Base-by-base conservation (phyloP, 2,329 filamentous ascomycete genomes). In the Tolypocladium paradoxum region DNA sequence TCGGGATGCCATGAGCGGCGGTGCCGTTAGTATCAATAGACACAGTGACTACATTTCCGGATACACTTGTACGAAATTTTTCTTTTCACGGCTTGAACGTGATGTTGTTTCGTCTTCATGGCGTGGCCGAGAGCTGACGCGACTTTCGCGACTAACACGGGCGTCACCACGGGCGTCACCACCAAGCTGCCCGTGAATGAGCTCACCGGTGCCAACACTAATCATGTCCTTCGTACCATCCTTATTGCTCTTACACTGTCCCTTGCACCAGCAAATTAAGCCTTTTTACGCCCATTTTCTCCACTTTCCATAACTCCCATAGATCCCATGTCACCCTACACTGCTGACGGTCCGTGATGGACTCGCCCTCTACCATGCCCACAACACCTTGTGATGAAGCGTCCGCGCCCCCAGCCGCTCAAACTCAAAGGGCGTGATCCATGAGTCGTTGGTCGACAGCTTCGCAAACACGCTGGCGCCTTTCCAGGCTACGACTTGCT, bases 401-500 rank as follows among this genome's bases (percentile, higher is more conserved):
- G 92, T 79, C 64, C 93, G 81, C 55, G 83, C 79, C 3, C 91
- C 92, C 52, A 96, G 68, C 55, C 89, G 81, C 72, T 96, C 90
- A 70, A 92, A 96, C 75, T 97, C 92, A 62, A 86, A 77, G 48
- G 83, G 81, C 16, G 85, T 87, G 64, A 97, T 89, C 93, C 93
- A 99, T 63, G 87, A 93, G 68, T 99, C 93, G 70, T 97, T 97
- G 18, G 90, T 91, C 47, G 84, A 81, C 61, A 97, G 73, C 72
- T 95, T 90, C 3, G 90, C 91, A 75, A 96, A 99, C 18, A 99
- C 91, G 66, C 90, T 96, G 0, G 89, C 93, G 4, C 93, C 93
- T 77, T 99, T 99, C 93, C 93, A 99, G 9, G 86, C 85, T 51
- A 97, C 87, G n/a, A 97, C 91, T 70, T 96, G 90, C 55, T 93